phyloP scores from a whole-genome alignment of 768 basidiomycete genomes.

The Agrocybe praecox region DNA sequence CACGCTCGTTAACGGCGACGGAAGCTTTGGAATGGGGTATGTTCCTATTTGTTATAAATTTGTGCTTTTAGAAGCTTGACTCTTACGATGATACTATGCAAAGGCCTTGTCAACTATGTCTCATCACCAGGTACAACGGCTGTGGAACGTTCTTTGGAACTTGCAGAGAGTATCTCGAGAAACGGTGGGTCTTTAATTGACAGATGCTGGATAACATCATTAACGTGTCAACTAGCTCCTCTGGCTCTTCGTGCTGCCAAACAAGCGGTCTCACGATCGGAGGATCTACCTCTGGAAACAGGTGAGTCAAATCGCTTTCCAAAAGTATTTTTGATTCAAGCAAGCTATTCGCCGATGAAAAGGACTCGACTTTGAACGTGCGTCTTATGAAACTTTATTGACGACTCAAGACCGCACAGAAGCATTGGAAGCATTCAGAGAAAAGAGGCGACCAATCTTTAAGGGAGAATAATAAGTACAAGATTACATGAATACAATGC shows the following conservation, averaged over 20 bases:
- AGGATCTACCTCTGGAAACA: constrained; percentile 77
- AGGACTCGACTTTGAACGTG: constrained; percentile 93
- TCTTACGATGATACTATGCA: background rate
- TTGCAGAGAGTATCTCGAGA: constrained; percentile 68
- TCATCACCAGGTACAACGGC: constrained; percentile 61
- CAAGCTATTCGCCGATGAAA: background rate
- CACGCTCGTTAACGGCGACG: constrained; percentile 61
- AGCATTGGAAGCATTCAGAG: constrained; percentile 84
- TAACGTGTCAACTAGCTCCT: constrained; percentile 55
- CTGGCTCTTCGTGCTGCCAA: constrained; percentile 89
- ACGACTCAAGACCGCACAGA: constrained; percentile 77
- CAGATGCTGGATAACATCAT: background rate
- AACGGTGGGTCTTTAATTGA: constrained; percentile 53
- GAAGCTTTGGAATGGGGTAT: constrained; percentile 77
- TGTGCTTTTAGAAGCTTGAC: constrained; percentile 1
- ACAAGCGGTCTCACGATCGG: constrained; percentile 77
- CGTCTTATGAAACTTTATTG: constrained; percentile 81
- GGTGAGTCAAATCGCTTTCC: constrained; percentile 38
- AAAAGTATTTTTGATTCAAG: background rate
- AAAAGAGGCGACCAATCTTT: constrained; percentile 80
- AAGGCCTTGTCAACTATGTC: constrained; percentile 85
- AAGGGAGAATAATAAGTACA: constrained; percentile 63
- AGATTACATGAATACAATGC: constrained; percentile 17
- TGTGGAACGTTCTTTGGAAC: constrained; percentile 66
- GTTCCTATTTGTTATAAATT: background rate